These are phyloP conservation scores for Trichoderma erinaceum DNA, from an alignment of 495 filamentous ascomycete species.

Conservation along the genomic window DNA sequence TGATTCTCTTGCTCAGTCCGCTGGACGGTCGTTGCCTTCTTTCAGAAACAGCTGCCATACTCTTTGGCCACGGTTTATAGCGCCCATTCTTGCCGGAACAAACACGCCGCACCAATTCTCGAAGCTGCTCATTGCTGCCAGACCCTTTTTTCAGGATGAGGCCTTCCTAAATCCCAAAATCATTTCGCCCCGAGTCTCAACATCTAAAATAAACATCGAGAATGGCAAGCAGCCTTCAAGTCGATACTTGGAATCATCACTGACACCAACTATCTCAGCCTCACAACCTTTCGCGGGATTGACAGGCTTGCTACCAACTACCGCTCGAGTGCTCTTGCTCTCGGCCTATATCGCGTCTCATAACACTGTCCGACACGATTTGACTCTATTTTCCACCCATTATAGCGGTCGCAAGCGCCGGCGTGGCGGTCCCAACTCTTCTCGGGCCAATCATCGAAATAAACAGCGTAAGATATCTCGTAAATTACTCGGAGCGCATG, in stretches of 20 bases:
- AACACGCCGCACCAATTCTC: slow-evolving; percentile 74
- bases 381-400: slow-evolving; percentile 77
- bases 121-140: slow-evolving; percentile 66
- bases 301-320: slow-evolving; percentile 61
- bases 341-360: slow-evolving; percentile 89
- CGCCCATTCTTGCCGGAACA: slow-evolving; percentile 56
- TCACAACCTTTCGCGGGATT: slow-evolving; percentile 26
- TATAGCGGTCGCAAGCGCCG: slow-evolving; percentile 47
- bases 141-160: slow-evolving; percentile 73
- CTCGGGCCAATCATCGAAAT: slow-evolving; percentile 39
- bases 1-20: slow-evolving; percentile 63
- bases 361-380: slow-evolving; percentile 72
- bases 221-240: neutral
- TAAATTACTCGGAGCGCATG: slow-evolving; percentile 64
- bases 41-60: slow-evolving; percentile 51
- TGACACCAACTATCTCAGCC: neutral
- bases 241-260: neutral
- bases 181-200: slow-evolving; percentile 34
- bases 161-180: slow-evolving; percentile 63
- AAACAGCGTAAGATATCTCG: slow-evolving; percentile 65
- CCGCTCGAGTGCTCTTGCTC: slow-evolving; percentile 74
- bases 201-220: neutral
- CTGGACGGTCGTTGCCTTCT: slow-evolving; percentile 56
- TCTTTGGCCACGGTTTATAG: slow-evolving; percentile 65
- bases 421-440: slow-evolving; percentile 29